Base-by-base conservation (phyloP, 371 early-diverging fungal genomes). In the Choanephora cucurbitarum region DNA sequence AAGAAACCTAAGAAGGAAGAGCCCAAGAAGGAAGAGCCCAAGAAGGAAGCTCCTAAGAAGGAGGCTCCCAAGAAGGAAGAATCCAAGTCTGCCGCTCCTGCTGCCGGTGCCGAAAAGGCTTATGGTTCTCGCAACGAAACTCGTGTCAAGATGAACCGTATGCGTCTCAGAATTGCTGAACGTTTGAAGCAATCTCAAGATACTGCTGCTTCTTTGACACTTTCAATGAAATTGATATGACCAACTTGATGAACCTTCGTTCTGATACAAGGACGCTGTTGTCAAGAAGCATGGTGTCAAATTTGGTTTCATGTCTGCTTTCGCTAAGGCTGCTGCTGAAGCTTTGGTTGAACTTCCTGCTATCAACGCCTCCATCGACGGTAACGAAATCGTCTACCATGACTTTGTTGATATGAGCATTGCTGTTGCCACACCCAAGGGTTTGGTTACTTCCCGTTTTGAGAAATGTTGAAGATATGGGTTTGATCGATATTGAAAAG, bases 211-310 rank as follows among this genome's bases (percentile, higher is more conserved):
- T 90, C 97, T 43, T 83, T 98, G 65, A 98, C 42, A 97, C 97
- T 33, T 98, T 98, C 80, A 98, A 98, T 80, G 97, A 98, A 80
- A 86, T 97, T 41, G 98, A 98, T 69, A 98, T 98, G 98, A 85
- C 82, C 60, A 89, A 87, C 79, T 69, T 97, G 58, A 94, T 97
- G 68, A 86, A 86, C 39, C 79, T 98, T 59, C 92, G 98, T 57
- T 73, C 79, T 49, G 86, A 66, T 96, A 95, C 85, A 97, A 97
- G 88, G 98, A 96, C 74, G 82, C 82, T 23, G 89, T 97, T 49
- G 67, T 93, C 57, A 95, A 96, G 84, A 91, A 95, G 75, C 92
- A 96, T 74, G 91, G 91, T 46, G 87, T 97, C 64, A 96, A 96
- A 81, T 86, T 98, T 47, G 98, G 98, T 24, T 98, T 94, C 86